phyloP scores from a whole-genome alignment of 2,329 filamentous ascomycete species.

The Aspergillus fructus region DNA sequence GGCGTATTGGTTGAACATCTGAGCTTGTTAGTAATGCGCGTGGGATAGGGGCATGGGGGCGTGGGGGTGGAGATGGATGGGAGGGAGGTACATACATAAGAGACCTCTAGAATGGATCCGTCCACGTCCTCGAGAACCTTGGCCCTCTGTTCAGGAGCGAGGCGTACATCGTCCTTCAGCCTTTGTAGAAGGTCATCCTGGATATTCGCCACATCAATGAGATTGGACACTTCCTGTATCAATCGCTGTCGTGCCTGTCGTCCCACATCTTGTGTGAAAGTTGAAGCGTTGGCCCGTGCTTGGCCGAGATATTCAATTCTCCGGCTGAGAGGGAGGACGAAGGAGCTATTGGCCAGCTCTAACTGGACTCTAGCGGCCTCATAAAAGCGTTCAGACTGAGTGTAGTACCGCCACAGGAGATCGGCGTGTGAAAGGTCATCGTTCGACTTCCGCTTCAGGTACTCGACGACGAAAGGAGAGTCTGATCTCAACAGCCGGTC shows the following conservation, averaged over 20 bases:
- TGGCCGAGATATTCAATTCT: conserved; percentile 86
- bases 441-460: conserved; percentile 73
- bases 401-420: conserved; percentile 89
- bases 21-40: conserved; percentile 14
- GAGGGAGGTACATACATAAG: conserved; percentile 61
- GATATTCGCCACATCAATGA: conserved; percentile 90
- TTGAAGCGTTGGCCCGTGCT: conserved; percentile 89
- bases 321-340: conserved; percentile 74
- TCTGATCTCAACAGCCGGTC: conserved; percentile 83
- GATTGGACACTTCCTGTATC: conserved; percentile 77
- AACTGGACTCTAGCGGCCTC: conserved; percentile 85
- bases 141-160: conserved; percentile 61
- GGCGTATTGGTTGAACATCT: conserved; percentile 92
- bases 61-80: not conserved
- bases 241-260: conserved; percentile 81
- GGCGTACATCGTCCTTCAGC: conserved; percentile 69
- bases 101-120: conserved; percentile 73
- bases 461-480: conserved; percentile 81
- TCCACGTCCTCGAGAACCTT: conserved; percentile 70
- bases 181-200: conserved; percentile 87
- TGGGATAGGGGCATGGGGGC: not conserved
- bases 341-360: conserved; percentile 78
- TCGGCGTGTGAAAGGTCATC: conserved; percentile 78
- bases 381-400: conserved; percentile 77
- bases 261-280: conserved; percentile 72